Conservation (phyloP, 345 rosid genomes). For the Bretschneidera sinensis region DNA sequence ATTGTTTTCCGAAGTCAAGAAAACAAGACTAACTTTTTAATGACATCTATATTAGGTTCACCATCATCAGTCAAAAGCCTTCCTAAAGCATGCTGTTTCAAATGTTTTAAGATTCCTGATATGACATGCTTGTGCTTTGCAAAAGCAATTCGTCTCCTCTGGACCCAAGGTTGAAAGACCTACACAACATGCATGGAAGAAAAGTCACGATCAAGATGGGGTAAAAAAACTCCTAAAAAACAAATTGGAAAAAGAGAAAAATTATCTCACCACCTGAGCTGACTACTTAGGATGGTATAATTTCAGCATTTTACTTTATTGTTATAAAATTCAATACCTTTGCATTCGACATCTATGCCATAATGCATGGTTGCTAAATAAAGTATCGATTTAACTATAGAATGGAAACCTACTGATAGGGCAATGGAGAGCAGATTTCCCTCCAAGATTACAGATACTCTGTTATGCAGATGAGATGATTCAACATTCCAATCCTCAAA, state of each 20-base stretch:
- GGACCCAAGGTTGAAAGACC: slow-evolving; percentile 90
- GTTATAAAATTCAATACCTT: background rate
- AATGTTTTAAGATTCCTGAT: slow-evolving; percentile 63
- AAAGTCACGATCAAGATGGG: slow-evolving; percentile 10
- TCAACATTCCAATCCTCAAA: background rate
- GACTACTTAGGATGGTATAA: background rate
- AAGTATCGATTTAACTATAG: background rate
- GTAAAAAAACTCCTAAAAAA: slow-evolving; percentile 1
- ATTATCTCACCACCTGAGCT: background rate
- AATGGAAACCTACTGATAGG: background rate
- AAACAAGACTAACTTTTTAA: slow-evolving; percentile 40
- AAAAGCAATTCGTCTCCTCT: slow-evolving; percentile 66
- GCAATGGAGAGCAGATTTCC: background rate
- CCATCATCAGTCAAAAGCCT: slow-evolving; percentile 59
- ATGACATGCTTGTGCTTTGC: slow-evolving; percentile 70
- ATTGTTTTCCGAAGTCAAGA: background rate
- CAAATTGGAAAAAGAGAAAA: background rate
- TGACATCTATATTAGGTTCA: slow-evolving; percentile 41
- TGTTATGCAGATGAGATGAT: background rate
- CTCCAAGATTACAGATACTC: background rate
- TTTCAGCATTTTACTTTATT: too few relatives aligned
- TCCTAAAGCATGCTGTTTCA: slow-evolving; percentile 62
- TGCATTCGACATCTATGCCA: too few relatives aligned
- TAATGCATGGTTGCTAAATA: background rate
- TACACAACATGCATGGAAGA: slow-evolving; percentile 19